Percentiles rank a stretch among this genome's conserved stretches.
Conservation (phyloP, 495 filamentous ascomycete species). For the Margaritispora aquatica region DNA sequence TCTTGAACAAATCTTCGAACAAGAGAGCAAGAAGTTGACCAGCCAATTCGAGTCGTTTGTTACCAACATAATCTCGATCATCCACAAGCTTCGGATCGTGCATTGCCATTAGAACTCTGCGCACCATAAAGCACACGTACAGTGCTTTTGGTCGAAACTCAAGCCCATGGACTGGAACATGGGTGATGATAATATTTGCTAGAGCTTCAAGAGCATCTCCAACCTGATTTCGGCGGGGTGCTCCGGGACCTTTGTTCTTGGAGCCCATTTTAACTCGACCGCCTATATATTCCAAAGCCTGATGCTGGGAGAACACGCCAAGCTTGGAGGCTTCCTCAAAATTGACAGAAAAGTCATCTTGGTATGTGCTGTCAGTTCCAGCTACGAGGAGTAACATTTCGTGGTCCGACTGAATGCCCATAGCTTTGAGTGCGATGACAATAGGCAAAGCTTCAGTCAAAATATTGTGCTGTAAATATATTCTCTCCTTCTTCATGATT, state of each 20-base stretch:
- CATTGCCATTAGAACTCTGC: constrained; percentile 87
- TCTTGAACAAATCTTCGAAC: constrained; percentile 97
- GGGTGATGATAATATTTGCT: constrained; percentile 83
- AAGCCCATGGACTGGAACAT: constrained; percentile 81
- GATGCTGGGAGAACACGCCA: constrained; percentile 82
- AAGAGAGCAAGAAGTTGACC: constrained; percentile 92
- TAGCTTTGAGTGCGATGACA: constrained; percentile 82
- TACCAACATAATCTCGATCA: constrained; percentile 95
- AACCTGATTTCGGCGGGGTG: constrained; percentile 58
- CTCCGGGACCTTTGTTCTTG: constrained; percentile 42
- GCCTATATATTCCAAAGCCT: constrained; percentile 89
- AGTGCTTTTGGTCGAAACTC: constrained; percentile 94
- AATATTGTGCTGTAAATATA: constrained; percentile 88
- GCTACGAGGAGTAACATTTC: constrained; percentile 87
- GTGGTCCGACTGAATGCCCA: constrained; percentile 88
- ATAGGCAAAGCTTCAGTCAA: constrained; percentile 89
- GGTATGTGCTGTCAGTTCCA: constrained; percentile 76
- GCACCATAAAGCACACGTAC: constrained; percentile 94
- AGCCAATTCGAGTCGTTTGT: constrained; percentile 90
- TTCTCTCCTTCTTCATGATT: constrained; percentile 81
- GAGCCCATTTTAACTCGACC: constrained; percentile 76
- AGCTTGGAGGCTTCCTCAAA: constrained; percentile 84
- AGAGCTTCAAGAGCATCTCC: constrained; percentile 90
- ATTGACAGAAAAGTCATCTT: constrained; percentile 89
- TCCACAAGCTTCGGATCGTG: constrained; percentile 85